phyloP scores from a whole-genome alignment of 1,284 basidiomycete species.

The Rhodotorula sp. region DNA sequence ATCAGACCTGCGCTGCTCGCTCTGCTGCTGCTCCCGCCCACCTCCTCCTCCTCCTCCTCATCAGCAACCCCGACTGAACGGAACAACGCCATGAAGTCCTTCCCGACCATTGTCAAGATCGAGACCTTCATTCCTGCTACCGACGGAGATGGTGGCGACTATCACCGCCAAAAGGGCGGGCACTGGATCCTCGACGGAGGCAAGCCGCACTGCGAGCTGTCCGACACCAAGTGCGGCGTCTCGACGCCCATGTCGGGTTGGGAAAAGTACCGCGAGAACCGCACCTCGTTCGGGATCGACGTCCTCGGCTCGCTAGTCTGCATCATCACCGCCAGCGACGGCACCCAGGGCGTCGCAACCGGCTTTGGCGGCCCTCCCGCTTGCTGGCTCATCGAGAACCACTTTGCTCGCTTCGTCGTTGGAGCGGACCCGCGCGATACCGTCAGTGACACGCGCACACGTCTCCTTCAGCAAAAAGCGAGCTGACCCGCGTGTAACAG shows the following conservation, averaged over 20 bases:
- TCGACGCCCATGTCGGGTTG: slow-evolving; percentile 55
- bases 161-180: slow-evolving; percentile 52
- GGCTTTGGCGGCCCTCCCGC: slow-evolving; percentile 58
- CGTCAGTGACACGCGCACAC: not conserved
- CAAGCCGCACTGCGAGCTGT: slow-evolving; percentile 24
- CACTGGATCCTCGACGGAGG: slow-evolving; percentile 46
- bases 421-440: slow-evolving; percentile 57
- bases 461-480: too few species aligned
- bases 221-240: slow-evolving; percentile 46
- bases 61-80: not conserved
- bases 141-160: slow-evolving; percentile 56
- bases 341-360: slow-evolving; percentile 56
- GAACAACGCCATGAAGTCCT: not conserved
- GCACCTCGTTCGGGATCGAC: slow-evolving; percentile 47
- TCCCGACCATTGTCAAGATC: slow-evolving; percentile 44
- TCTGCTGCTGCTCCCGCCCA: not conserved
- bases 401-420: slow-evolving; percentile 57
- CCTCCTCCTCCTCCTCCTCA: too few species aligned
- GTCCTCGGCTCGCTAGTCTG: slow-evolving; percentile 56
- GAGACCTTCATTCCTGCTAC: slow-evolving; percentile 53
- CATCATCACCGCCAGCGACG: slow-evolving; percentile 56
- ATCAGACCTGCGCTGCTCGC: too few species aligned
- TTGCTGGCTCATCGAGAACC: slow-evolving; percentile 58
- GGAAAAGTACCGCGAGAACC: slow-evolving; percentile 54
- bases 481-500: not conserved